These are phyloP conservation scores for Clathrus columnatus DNA, from an alignment of 768 basidiomycete genomes.

Conservation along the genomic window DNA sequence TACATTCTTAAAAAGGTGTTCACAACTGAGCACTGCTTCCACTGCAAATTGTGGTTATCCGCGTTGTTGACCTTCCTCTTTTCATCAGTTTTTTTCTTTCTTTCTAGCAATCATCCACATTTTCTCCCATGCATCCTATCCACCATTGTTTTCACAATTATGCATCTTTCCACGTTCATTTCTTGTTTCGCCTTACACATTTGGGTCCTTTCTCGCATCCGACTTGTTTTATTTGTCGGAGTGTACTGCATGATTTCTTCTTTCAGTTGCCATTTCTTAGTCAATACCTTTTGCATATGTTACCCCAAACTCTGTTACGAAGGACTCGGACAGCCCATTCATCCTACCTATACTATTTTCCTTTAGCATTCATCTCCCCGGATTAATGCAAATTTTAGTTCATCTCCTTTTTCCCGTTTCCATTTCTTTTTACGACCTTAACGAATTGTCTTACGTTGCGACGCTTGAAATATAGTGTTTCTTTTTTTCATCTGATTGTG, in stretches of 20 bases:
- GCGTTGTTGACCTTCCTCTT: background rate
- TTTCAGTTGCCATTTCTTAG: background rate
- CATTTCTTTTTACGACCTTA: slow-evolving; percentile 4
- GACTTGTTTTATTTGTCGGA: too few species aligned
- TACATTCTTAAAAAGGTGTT: background rate
- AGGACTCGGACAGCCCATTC: slow-evolving; percentile 5
- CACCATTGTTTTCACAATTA: background rate
- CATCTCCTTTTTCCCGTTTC: background rate
- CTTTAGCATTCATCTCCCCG: background rate
- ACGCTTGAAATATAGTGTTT: background rate
- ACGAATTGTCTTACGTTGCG: slow-evolving; percentile 1
- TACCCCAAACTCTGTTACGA: slow-evolving; percentile 7
- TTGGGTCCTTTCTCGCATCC: too few species aligned
- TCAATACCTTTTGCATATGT: slow-evolving; percentile 11
- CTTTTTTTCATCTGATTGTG: background rate
- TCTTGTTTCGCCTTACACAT: background rate
- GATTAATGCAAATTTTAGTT: slow-evolving; percentile 8
- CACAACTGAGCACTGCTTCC: background rate
- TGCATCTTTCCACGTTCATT: slow-evolving; percentile 9
- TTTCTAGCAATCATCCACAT: slow-evolving; percentile 1
- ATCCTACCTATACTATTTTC: background rate
- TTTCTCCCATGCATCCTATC: background rate
- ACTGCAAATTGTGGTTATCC: background rate
- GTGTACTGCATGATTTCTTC: too few species aligned
- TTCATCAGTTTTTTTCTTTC: background rate